These are phyloP conservation scores for Claviceps capensis DNA, from an alignment of 2,329 filamentous ascomycete genomes.

Conservation along the genomic window DNA sequence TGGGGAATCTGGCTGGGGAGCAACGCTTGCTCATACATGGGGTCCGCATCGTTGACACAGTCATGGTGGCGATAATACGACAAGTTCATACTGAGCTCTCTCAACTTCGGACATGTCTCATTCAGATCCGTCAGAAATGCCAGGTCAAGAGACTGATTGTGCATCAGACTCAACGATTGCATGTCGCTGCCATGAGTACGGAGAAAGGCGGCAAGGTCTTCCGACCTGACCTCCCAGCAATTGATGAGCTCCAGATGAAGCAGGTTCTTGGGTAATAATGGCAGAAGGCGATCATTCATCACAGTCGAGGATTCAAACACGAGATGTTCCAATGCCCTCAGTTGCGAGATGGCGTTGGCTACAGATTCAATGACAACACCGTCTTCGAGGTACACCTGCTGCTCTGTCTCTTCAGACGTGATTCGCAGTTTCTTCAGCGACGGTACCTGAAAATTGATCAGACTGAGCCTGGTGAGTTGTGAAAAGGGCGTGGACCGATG, in stretches of 20 bases:
- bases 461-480: slow-evolving; percentile 39
- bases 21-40: slow-evolving; percentile 60
- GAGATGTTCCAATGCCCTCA: slow-evolving; percentile 53
- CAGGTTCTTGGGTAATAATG: slow-evolving; percentile 52
- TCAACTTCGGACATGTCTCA: slow-evolving; percentile 53
- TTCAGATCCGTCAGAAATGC: slow-evolving; percentile 58
- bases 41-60: slow-evolving; percentile 57
- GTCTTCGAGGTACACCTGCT: slow-evolving; percentile 24
- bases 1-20: slow-evolving; percentile 49
- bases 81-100: slow-evolving; percentile 62
- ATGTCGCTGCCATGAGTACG: slow-evolving; percentile 53
- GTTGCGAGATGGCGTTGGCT: slow-evolving; percentile 21
- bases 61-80: slow-evolving; percentile 61
- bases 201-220: slow-evolving; percentile 52
- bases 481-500: slow-evolving; percentile 45
- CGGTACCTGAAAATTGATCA: slow-evolving; percentile 50
- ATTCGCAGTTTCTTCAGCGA: slow-evolving; percentile 27
- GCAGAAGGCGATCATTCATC: slow-evolving; percentile 54
- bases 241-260: slow-evolving; percentile 60
- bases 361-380: slow-evolving; percentile 26
- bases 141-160: slow-evolving; percentile 68
- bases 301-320: slow-evolving; percentile 63
- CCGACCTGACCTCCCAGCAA: slow-evolving; percentile 60
- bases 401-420: slow-evolving; percentile 18
- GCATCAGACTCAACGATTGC: slow-evolving; percentile 53